A percentile compares a stretch with the other conserved stretches of the same genome.
These are phyloP conservation scores for Acacia crassicarpa DNA, from an alignment of 306 rosid species.

Conservation along the genomic window DNA sequence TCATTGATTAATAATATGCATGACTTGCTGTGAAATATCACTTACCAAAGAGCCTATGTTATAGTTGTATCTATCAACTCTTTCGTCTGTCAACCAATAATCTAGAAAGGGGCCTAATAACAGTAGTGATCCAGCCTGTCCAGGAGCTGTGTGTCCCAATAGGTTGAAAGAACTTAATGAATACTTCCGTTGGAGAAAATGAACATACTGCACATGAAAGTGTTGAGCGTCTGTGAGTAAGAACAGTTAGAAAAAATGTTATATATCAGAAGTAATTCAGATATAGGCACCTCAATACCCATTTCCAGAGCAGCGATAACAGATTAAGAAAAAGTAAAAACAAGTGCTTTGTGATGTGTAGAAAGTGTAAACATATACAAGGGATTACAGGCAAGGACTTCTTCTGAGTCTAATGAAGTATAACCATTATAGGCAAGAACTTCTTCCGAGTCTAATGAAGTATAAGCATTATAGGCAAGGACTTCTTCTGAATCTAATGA, in stretches of 20 bases:
- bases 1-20: neutral
- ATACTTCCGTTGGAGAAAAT: conserved; percentile 88
- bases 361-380: neutral
- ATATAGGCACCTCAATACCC: neutral
- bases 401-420: too few species aligned
- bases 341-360: neutral
- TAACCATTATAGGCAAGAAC: too few species aligned
- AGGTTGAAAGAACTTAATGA: conserved; percentile 83
- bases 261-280: neutral
- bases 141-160: conserved; percentile 94
- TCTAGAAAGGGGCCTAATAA: conserved; percentile 75
- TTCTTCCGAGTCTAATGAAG: neutral
- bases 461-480: neutral
- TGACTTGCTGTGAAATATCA: conserved; percentile 3
- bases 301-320: conserved; percentile 3
- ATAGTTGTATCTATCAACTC: conserved; percentile 64
- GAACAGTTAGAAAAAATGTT: neutral
- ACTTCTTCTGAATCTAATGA: neutral
- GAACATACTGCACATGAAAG: conserved; percentile 70
- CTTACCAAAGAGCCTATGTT: conserved; percentile 56
- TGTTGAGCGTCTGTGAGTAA: conserved; percentile 27
- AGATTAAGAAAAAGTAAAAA: neutral
- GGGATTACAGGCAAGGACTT: conserved; percentile 8
- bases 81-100: conserved; percentile 76
- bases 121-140: conserved; percentile 74